Evolutionary conservation across 2,329 filamentous ascomycete species (phyloP), one percentile per base, ranked within the genome.

Genomic region (Monosporascus cannonballus): DNA sequence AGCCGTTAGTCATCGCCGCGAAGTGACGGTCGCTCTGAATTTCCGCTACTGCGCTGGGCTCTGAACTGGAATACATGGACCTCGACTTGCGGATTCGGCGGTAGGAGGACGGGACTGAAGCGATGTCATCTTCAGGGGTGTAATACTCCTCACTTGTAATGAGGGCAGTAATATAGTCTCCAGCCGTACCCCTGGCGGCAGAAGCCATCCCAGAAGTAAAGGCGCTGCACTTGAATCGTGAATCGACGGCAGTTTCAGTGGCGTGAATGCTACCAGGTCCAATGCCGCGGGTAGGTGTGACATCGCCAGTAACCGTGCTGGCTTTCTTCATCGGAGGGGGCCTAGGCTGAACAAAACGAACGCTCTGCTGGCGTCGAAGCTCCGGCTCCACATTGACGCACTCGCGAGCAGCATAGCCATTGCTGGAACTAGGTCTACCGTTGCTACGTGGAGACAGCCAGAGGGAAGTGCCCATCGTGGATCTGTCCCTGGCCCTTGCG

Each of bases 51-150:
- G 55, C 57, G 20, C 48, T 51, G 0, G 46, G 42, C 11, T 64
- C 57, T 1, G 69, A 68, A 2, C 68, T 64, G 11, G 69, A 67
- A 55, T 79, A 73, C 76, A 83, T 77, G 0, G 81, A 84, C 53
- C 71, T 77, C 1, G 80, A 80, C 59, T 77, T 80, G 44, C 78
- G 77, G 42, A 84, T 64, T 27, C 70, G 74, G 47, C 74, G 72
- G 57, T 74, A 78, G 0, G 77, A 77, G 2, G 73, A 75, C 15
- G 75, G 73, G 30, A 70, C 69, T 3, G 78, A 78, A 1, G 70
- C 71, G 34, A 74, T 64, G 50, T 77, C 73, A 52, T 80, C 76
- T 53, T 79, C 74, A 1, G 70, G 71, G 4, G 71, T 75, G 60
- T 76, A 78, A 51, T 72, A 71, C 59, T 75, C 70, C 37, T 76